A percentile compares a stretch with the other conserved stretches of the same genome.
These are phyloP conservation scores for Capsicum chinense DNA, from an alignment of 257 asterid genomes.

Conservation along the genomic window DNA sequence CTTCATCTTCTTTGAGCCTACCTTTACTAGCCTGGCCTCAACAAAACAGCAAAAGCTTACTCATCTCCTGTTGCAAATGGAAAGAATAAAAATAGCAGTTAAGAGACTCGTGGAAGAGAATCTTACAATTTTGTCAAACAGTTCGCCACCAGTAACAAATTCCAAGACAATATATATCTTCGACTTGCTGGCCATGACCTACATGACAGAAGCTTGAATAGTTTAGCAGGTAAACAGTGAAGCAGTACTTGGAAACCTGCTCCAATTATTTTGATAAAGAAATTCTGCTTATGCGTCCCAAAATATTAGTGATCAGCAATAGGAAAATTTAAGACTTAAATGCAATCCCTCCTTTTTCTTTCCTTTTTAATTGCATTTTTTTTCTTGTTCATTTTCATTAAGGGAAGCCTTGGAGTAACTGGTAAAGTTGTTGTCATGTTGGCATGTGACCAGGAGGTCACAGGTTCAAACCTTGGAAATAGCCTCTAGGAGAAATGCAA, in stretches of 20 bases:
- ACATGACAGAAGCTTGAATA: constrained; percentile 37
- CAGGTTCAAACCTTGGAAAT: too few relatives aligned
- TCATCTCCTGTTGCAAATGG: neutral
- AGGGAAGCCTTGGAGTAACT: too few relatives aligned
- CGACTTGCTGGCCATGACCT: constrained; percentile 99
- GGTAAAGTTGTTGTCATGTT: too few relatives aligned
- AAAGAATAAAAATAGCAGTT: constrained; percentile 28
- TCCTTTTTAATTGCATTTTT: neutral
- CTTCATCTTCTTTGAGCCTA: constrained; percentile 96
- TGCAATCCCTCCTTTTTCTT: neutral
- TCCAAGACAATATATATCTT: constrained; percentile 93
- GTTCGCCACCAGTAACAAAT: constrained; percentile 97
- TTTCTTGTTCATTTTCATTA: neutral
- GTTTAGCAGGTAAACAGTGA: constrained; percentile 23
- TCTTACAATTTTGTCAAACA: constrained; percentile 87
- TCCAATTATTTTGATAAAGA: neutral
- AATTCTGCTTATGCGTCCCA: neutral
- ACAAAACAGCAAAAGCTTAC: constrained; percentile 30
- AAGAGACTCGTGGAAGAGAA: constrained; percentile 2
- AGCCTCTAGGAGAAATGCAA: too few relatives aligned
- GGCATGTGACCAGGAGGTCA: too few relatives aligned
- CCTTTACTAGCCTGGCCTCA: constrained; percentile 72
- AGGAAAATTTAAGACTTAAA: neutral
- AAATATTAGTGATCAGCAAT: neutral
- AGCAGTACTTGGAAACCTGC: constrained; percentile 3